Base-by-base conservation (phyloP, 1,284 basidiomycete species). In the Ceratobasidium sp. region DNA sequence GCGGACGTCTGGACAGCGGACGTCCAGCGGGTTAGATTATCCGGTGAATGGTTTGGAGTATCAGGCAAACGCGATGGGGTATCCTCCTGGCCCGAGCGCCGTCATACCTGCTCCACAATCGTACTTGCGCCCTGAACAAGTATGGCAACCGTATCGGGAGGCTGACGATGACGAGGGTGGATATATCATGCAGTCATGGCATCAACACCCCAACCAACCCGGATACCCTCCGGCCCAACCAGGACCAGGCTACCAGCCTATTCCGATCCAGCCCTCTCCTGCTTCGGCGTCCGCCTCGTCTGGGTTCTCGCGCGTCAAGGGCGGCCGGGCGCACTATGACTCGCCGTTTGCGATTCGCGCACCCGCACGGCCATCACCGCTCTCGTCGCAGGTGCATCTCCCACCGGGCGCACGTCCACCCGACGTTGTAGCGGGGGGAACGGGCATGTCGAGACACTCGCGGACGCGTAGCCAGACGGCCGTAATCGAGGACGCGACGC, bases 161-260 rank as follows among this genome's bases (percentile, higher is more conserved):
- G 91, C 92, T 48, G 91, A 86, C 77, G 92, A 89, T 77, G 91
- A 93, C 78, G 93, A 94, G 78, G 86, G 84, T 37, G 90, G 91
- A 19, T 91, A 86, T 77, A 94, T 94, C 78, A 94, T 95, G 91
- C 89, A 88, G 56, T 90, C 93, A 27, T 94, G 92, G 92, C 89
- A 91, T 79, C 88, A 89, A 41, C 91, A 89, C 83, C 86, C 85
- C 14, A 80, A 84, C 14, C n/a, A 63, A 79, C 81, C 51, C 76
- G 81, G 75, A 76, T 79, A 41, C 13, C 76, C 71, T 53, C 75
- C 69, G 71, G 77, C 79, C 49, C 81, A 81, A 46, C 81, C 80
- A 19, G 74, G 79, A 27, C 78, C 74, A 9, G 48, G 80, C 62
- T 80, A 79, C 72, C 66, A 76, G 49, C 76, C 81, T 49, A 49